Base-by-base conservation (phyloP, 2,329 filamentous ascomycete species). In the Rutstroemia sydowiana region DNA sequence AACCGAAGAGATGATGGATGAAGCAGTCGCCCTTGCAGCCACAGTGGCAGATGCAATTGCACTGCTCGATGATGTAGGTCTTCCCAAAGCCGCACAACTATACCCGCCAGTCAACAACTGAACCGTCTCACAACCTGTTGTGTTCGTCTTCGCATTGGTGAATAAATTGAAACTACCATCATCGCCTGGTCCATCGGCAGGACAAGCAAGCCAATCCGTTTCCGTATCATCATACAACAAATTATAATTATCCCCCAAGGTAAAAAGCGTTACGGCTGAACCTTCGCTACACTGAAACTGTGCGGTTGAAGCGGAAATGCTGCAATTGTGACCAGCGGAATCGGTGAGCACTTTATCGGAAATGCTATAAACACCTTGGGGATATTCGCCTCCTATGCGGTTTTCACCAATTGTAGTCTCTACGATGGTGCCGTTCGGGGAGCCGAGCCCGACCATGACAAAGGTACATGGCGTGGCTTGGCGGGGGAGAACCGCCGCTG, bases 151-250 rank as follows among this genome's bases (percentile, higher is more conserved):
- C 1, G 48, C 45, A 20, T 61, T 53, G 21, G 55, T 55, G 51
- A 55, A 65, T 40, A 66, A 61, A 16, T 57, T 55, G 30, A 54
- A 61, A 34, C 60, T 59, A 26, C 60, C 61, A 55, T 65, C 62
- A n/a, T 56, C 30, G 8, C 52, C 59, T 6, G 62, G 58, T 20
- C 60, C 62, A 13, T 44, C n/a, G 1, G 56, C 55, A 10, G 59
- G 59, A 42, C 64, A 66, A 14, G 64, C 64, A 28, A 59, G 42
- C 55, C 56, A 66, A 31, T 59, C 51, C 10, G 54, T 40, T 32
- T 44, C 52, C 7, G 44, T 36, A 11, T 51, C 53, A 23, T 57
- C 50, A 21, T 57, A 58, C 5, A 60, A 32, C 13, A 65, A 46
- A 23, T 54, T 49, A 2, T 54, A 52, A 44, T 62, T 54, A 43